Evolutionary conservation across 2,329 filamentous ascomycete species (phyloP).

Genomic region (Diaporthe sp.): DNA sequence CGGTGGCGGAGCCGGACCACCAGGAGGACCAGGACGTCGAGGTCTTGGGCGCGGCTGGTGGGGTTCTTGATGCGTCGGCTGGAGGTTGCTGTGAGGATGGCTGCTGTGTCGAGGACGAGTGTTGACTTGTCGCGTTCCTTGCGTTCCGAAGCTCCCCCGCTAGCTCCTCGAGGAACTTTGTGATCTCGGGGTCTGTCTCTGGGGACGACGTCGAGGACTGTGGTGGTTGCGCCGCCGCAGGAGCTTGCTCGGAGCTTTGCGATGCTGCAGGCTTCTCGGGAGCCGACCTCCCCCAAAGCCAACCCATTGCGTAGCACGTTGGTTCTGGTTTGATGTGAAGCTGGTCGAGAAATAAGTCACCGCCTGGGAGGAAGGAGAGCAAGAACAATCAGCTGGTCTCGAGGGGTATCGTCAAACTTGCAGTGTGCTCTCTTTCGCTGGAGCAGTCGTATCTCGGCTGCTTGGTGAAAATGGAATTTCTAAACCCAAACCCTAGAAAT

Average conservation of each 20-base stretch:
- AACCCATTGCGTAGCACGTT: constrained; percentile 64
- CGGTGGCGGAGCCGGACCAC: constrained; percentile 50
- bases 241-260: constrained; percentile 39
- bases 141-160: constrained; percentile 29
- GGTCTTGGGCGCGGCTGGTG: constrained; percentile 45
- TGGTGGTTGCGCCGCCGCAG: constrained; percentile 36
- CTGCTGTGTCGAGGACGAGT: not conserved
- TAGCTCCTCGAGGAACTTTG: constrained; percentile 61
- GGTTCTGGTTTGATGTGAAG: constrained; percentile 11
- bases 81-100: constrained; percentile 25
- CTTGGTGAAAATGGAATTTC: not conserved
- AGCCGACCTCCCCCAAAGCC: constrained; percentile 68
- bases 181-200: constrained; percentile 64
- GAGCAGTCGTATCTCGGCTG: not conserved
- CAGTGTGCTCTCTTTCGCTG: not conserved
- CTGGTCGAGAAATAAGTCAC: not conserved
- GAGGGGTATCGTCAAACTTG: not conserved
- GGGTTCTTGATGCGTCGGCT: constrained; percentile 48
- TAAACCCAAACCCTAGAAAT: constrained; percentile 20
- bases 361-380: not conserved
- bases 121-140: not conserved
- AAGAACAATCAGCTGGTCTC: not conserved
- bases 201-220: constrained; percentile 31
- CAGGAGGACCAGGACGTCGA: constrained; percentile 50
- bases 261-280: constrained; percentile 49